Evolutionary conservation across 768 basidiomycete genomes (phyloP).

Genomic region (Rhodotorula kratochvilovae): DNA sequence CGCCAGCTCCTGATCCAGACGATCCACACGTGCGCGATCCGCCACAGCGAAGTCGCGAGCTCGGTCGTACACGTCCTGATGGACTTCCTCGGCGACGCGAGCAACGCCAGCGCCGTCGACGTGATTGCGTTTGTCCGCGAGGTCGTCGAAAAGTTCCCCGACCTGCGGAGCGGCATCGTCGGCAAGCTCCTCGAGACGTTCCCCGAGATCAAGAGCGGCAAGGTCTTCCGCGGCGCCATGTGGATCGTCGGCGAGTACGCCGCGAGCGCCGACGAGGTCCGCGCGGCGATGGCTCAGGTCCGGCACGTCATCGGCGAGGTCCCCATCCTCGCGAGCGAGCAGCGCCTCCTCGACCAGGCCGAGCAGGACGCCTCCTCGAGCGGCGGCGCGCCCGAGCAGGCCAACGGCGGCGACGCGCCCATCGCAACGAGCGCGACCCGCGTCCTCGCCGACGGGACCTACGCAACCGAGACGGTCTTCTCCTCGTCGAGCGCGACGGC

Average conservation of each 20-base stretch:
- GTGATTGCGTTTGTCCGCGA: conserved; percentile 87
- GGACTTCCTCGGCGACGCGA: conserved; percentile 92
- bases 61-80: conserved; percentile 73
- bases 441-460: conserved; percentile 92
- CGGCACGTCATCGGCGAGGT: conserved; percentile 88
- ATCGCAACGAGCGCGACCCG: conserved; percentile 57
- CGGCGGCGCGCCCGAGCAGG: conserved; percentile 43
- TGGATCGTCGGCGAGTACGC: conserved; percentile 99
- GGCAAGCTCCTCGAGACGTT: conserved; percentile 78
- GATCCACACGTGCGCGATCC: conserved; percentile 92
- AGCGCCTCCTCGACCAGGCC: conserved; percentile 68
- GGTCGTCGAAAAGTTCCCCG: conserved; percentile 95
- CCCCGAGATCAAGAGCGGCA: conserved; percentile 84
- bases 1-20: conserved; percentile 93
- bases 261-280: conserved; percentile 61
- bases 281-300: conserved; percentile 68
- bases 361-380: conserved; percentile 54
- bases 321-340: conserved; percentile 90
- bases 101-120: conserved; percentile 92
- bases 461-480: conserved; percentile 93
- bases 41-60: conserved; percentile 92
- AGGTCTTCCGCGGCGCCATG: conserved; percentile 90
- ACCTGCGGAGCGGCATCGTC: conserved; percentile 71
- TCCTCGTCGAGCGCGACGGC: conserved; percentile 51
- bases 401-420: conserved; percentile 50